Percentiles rank a stretch among this genome's conserved stretches.
phyloP scores from a whole-genome alignment of 2,329 filamentous ascomycete genomes.

The Colletotrichum gloeosporioides region DNA sequence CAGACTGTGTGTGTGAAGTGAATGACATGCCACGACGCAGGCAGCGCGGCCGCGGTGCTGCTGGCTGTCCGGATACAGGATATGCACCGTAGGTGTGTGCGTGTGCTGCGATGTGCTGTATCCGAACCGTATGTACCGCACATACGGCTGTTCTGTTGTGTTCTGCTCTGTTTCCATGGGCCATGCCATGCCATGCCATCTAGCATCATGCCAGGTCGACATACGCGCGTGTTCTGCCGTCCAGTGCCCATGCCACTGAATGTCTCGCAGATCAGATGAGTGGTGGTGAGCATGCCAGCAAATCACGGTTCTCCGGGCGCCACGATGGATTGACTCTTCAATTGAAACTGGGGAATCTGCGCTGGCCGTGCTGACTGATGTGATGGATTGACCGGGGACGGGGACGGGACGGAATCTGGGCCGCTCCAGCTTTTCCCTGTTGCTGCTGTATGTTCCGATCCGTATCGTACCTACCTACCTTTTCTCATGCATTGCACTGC shows the following conservation, averaged over 20 bases:
- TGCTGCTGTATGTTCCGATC: neutral
- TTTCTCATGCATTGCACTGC: neutral
- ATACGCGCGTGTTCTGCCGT: neutral
- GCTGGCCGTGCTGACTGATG: neutral
- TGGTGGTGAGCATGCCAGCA: slow-evolving; percentile 6
- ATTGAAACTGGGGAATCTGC: neutral
- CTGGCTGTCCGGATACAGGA: neutral
- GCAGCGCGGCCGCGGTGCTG: neutral
- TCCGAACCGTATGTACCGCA: neutral
- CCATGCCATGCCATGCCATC: neutral
- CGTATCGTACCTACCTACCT: neutral
- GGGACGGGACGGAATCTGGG: neutral
- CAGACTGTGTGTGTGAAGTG: neutral
- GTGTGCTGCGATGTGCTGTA: neutral
- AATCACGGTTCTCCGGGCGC: slow-evolving; percentile 1
- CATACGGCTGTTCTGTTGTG: neutral
- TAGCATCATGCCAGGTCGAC: neutral
- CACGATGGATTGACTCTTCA: neutral
- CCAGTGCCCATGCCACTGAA: neutral
- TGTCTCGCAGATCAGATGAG: slow-evolving; percentile 10
- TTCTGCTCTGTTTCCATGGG: neutral
- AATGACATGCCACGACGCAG: neutral
- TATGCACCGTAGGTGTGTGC: neutral
- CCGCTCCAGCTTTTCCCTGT: neutral
- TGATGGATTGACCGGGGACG: neutral